A percentile compares a stretch with the other conserved stretches of the same genome.
Conservation (phyloP, 495 filamentous ascomycete genomes). For the Penicillium cinerascens region DNA sequence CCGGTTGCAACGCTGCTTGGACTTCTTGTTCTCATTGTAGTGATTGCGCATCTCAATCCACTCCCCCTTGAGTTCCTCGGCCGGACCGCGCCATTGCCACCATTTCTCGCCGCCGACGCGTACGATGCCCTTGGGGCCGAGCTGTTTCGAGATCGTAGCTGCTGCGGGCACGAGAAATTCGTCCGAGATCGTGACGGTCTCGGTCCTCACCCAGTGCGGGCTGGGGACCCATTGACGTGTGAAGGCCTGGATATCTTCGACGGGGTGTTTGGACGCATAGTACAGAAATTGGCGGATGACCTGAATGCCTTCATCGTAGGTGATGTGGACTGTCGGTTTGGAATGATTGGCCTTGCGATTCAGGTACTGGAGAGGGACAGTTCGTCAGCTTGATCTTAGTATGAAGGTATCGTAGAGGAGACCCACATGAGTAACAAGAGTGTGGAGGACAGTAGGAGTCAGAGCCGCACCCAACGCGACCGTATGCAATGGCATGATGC, state of each 20-base stretch:
- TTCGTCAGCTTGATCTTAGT: constrained; percentile 6
- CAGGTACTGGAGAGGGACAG: constrained; percentile 59
- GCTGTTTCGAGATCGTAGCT: constrained; percentile 57
- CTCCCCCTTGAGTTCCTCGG: constrained; percentile 68
- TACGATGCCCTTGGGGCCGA: constrained; percentile 70
- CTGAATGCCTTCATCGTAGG: constrained; percentile 91
- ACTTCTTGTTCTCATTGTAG: constrained; percentile 64
- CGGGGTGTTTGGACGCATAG: constrained; percentile 78
- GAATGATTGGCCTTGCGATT: constrained; percentile 69
- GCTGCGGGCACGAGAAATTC: constrained; percentile 60
- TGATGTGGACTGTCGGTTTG: constrained; percentile 81
- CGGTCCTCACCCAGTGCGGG: constrained; percentile 81
- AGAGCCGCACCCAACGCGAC: constrained; percentile 68
- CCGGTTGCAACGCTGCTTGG: constrained; percentile 54
- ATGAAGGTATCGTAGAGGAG: not conserved
- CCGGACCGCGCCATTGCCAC: constrained; percentile 86
- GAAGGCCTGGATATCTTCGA: constrained; percentile 90
- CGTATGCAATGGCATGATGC: constrained; percentile 65
- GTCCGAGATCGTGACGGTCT: constrained; percentile 66
- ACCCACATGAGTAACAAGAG: constrained; percentile 72
- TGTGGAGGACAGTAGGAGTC: constrained; percentile 74
- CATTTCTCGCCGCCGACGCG: constrained; percentile 78
- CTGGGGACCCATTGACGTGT: constrained; percentile 85
- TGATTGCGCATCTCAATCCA: constrained; percentile 95
- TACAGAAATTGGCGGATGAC: constrained; percentile 79